A percentile compares a stretch with the other conserved stretches of the same genome.
phyloP scores from a whole-genome alignment of 257 asterid genomes.

The Ophiorrhiza pumila region DNA sequence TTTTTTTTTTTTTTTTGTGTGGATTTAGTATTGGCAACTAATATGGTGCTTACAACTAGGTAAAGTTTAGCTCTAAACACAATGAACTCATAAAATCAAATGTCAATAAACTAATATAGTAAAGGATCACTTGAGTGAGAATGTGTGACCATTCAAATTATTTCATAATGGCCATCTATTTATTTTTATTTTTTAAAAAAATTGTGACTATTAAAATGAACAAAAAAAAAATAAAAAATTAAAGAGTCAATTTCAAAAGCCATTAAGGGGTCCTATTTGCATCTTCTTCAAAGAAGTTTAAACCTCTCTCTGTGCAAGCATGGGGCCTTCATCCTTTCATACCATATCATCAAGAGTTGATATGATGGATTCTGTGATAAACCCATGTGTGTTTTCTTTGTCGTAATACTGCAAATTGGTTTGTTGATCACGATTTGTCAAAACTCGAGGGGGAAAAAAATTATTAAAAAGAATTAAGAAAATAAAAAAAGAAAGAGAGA shows the following conservation, averaged over 20 bases:
- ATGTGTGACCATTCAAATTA: slow-evolving; percentile 47
- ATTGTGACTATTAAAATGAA: slow-evolving; percentile 9
- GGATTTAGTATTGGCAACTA: too few species aligned
- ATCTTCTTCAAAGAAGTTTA: not conserved
- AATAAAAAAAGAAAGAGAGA: not conserved
- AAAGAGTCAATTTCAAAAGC: slow-evolving; percentile 6
- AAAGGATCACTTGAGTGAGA: not conserved
- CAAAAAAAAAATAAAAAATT: not conserved
- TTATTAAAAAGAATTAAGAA: not conserved
- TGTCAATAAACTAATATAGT: slow-evolving; percentile 34
- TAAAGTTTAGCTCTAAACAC: too few species aligned
- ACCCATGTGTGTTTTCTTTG: slow-evolving; percentile 1
- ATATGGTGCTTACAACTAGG: too few species aligned
- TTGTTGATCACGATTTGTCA: not conserved
- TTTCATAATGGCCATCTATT: slow-evolving; percentile 35
- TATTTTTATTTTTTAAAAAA: too few species aligned
- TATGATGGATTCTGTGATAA: not conserved
- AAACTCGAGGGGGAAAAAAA: not conserved
- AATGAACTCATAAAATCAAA: slow-evolving; percentile 30
- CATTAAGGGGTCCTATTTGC: not conserved
- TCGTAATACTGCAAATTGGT: slow-evolving; percentile 5
- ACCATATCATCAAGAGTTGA: not conserved
- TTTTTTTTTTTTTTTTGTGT: too few species aligned
- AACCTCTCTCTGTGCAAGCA: not conserved
- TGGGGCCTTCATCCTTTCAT: not conserved